These are phyloP conservation scores for Neonectria sp. DNA, from an alignment of 2,329 filamentous ascomycete species.

Conservation along the genomic window DNA sequence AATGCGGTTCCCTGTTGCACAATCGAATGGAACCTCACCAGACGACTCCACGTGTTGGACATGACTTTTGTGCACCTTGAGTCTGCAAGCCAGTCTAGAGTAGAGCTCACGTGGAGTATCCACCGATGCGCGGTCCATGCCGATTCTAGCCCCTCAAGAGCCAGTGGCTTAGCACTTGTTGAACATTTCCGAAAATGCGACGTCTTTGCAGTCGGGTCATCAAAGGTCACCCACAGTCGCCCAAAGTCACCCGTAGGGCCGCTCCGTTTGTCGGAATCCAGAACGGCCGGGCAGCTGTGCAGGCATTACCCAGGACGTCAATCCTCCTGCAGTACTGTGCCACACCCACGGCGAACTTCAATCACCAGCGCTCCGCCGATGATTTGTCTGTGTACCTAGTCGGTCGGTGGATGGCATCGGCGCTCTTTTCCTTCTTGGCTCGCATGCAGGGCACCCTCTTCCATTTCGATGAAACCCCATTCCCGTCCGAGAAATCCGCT, in stretches of 20 bases:
- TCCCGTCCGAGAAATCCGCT: conserved; percentile 21
- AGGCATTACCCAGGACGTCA: conserved; percentile 26
- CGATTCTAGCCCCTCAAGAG: conserved; percentile 44
- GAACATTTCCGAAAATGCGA: conserved; percentile 42
- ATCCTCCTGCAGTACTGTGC: conserved; percentile 36
- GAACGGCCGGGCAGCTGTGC: conserved; percentile 31
- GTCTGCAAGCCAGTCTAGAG: conserved; percentile 44
- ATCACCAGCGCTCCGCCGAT: conserved; percentile 28
- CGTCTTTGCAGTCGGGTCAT: conserved; percentile 36
- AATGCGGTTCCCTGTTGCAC: conserved; percentile 42
- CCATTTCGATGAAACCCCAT: conserved; percentile 27
- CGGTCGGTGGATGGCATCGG: conserved; percentile 42
- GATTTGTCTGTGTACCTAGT: conserved; percentile 39
- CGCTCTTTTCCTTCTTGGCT: conserved; percentile 45
- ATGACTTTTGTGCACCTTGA: conserved; percentile 42
- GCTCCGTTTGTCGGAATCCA: conserved; percentile 31
- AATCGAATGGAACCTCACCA: conserved; percentile 44
- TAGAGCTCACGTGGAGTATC: conserved; percentile 49
- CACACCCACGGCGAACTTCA: conserved; percentile 40
- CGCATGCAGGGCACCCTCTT: conserved; percentile 37
- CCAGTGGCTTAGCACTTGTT: conserved; percentile 46
- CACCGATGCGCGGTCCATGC: conserved; percentile 50
- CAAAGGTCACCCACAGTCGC: conserved; percentile 30
- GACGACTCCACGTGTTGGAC: conserved; percentile 49
- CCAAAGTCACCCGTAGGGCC: conserved; percentile 6